Percentiles rank a stretch among this genome's conserved stretches.
These are phyloP conservation scores for Gymnopilus dilepis DNA, from an alignment of 768 basidiomycete species.

Conservation along the genomic window DNA sequence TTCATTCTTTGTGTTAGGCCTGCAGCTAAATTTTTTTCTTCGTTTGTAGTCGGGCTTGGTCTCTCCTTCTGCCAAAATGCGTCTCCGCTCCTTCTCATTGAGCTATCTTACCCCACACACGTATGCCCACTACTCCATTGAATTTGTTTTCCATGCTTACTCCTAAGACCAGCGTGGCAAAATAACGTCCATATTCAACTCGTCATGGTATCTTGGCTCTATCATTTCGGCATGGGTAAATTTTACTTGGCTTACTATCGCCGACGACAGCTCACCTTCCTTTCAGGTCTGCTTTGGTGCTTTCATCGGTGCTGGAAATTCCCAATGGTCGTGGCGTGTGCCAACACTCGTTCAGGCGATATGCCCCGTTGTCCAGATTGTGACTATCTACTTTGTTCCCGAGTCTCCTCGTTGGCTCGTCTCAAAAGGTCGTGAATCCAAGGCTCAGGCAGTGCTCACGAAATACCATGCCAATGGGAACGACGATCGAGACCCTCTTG, in stretches of 20 bases:
- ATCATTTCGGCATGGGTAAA: conserved; percentile 59
- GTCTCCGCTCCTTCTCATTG: conserved; percentile 66
- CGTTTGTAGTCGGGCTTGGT: conserved; percentile 62
- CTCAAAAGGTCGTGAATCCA: conserved; percentile 63
- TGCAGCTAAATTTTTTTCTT: conserved; percentile 8
- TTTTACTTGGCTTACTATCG: not conserved
- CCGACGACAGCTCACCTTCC: not conserved
- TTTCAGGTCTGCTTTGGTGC: conserved; percentile 48
- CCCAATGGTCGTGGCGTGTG: conserved; percentile 67
- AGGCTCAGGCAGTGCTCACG: conserved; percentile 66
- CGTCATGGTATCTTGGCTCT: conserved; percentile 77
- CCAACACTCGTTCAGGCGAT: conserved; percentile 68
- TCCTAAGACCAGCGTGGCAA: conserved; percentile 47
- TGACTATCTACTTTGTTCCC: conserved; percentile 61
- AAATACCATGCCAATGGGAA: conserved; percentile 72
- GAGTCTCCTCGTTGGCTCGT: conserved; percentile 74
- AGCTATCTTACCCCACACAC: conserved; percentile 75
- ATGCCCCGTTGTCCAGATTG: conserved; percentile 60
- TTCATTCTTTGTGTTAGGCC: not conserved
- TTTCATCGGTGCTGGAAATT: conserved; percentile 40
- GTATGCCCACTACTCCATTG: conserved; percentile 34
- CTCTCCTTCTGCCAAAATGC: conserved; percentile 66
- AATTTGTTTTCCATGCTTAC: not conserved
- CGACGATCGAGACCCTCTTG: conserved; percentile 63
- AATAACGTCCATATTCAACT: conserved; percentile 70